These are phyloP conservation scores for Pythium insidiosum DNA, from an alignment of 352 stramenopile genomes.

Conservation along the genomic window DNA sequence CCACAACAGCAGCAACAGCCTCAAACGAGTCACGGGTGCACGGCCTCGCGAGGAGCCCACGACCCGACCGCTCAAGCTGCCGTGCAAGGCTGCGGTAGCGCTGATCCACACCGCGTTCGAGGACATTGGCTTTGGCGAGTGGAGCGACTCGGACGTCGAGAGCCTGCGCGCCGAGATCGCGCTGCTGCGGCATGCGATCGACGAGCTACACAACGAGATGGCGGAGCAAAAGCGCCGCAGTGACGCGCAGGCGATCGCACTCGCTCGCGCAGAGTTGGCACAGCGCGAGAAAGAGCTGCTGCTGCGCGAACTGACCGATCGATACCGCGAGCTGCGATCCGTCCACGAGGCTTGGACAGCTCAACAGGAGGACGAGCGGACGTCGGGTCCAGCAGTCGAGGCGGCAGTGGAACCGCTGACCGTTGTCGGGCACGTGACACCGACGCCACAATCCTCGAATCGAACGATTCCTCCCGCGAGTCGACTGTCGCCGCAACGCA, in stretches of 20 bases:
- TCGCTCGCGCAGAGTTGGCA: conserved; percentile 29
- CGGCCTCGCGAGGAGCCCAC: too few species aligned
- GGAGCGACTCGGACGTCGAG: conserved; percentile 42
- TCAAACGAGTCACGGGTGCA: not conserved
- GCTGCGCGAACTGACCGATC: conserved; percentile 35
- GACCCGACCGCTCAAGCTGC: too few species aligned
- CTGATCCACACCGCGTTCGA: conserved; percentile 33
- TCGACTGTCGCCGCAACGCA: too few species aligned
- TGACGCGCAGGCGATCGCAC: conserved; percentile 22
- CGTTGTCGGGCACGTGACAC: too few species aligned
- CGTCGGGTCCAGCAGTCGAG: too few species aligned
- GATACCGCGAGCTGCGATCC: conserved; percentile 27
- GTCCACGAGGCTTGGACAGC: too few species aligned
- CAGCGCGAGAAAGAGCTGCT: conserved; percentile 53
- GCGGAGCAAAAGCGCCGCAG: conserved; percentile 3
- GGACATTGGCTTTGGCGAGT: conserved; percentile 36
- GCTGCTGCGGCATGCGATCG: conserved; percentile 10
- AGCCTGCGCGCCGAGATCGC: conserved; percentile 19
- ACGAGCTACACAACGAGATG: conserved; percentile 12
- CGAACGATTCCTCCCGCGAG: conserved; percentile 9
- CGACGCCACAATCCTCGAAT: too few species aligned
- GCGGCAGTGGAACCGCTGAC: too few species aligned
- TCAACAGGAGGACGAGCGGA: too few species aligned
- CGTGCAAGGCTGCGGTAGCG: too few species aligned
- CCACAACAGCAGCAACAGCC: not conserved